Conservation (phyloP, 1,284 basidiomycete genomes). For the Lignosus rhinocerotis region DNA sequence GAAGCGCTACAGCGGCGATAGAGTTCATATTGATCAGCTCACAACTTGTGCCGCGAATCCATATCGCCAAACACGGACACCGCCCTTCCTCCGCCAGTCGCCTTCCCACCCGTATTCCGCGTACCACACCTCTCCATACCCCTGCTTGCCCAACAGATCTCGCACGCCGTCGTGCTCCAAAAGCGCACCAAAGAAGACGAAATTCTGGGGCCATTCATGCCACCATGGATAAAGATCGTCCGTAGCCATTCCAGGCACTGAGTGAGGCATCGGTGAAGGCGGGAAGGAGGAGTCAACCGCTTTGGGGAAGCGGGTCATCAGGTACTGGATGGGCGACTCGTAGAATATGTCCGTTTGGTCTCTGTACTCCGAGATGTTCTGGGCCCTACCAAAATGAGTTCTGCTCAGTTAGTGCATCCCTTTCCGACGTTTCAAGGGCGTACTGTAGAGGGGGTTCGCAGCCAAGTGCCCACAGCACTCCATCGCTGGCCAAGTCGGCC, state of each 20-base stretch:
- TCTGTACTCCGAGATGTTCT: conserved; percentile 56
- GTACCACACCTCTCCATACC: conserved; percentile 70
- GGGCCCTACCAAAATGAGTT: conserved; percentile 40
- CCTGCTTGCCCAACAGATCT: conserved; percentile 50
- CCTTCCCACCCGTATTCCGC: conserved; percentile 82
- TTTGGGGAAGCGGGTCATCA: conserved; percentile 64
- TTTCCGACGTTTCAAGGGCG: conserved; percentile 28
- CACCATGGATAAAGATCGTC: conserved; percentile 42
- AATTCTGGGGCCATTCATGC: conserved; percentile 79
- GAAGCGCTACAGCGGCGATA: not conserved
- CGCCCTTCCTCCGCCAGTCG: conserved; percentile 75
- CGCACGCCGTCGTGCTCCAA: conserved; percentile 53
- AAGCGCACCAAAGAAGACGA: conserved; percentile 80
- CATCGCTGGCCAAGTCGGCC: conserved; percentile 50
- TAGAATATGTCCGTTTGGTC: conserved; percentile 91
- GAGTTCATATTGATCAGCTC: not conserved
- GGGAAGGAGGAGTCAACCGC: conserved; percentile 68
- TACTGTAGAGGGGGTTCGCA: conserved; percentile 90
- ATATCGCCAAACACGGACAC: conserved; percentile 57
- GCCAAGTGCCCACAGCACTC: conserved; percentile 77
- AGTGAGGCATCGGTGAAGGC: conserved; percentile 56
- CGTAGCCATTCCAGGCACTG: conserved; percentile 47
- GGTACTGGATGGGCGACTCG: conserved; percentile 67
- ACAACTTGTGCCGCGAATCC: not conserved
- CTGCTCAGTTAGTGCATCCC: conserved; percentile 9